Percentiles rank a stretch among this genome's conserved stretches.
Conservation (phyloP, 345 rosid species). For the Populus ilicifolia region DNA sequence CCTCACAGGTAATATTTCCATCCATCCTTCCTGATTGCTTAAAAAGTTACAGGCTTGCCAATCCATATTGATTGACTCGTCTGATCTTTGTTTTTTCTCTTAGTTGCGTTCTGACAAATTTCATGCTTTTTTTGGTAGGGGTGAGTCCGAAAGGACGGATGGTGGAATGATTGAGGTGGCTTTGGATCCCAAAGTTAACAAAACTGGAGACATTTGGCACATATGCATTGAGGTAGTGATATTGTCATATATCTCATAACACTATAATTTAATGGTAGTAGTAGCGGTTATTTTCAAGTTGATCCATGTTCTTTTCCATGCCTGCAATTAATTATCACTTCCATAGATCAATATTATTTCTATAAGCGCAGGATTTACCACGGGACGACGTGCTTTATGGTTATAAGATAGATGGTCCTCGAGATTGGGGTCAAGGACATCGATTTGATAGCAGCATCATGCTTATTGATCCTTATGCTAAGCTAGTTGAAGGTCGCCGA, state of each 20-base stretch:
- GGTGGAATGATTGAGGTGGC: constrained; percentile 57
- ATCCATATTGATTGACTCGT: not conserved
- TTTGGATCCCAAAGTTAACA: constrained; percentile 66
- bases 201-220: constrained; percentile 93
- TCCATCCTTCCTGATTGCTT: not conserved
- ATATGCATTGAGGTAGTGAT: constrained; percentile 63
- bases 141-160: constrained; percentile 25
- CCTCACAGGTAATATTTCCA: constrained; percentile 45
- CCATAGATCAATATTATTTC: constrained; percentile 2
- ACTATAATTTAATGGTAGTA: not conserved
- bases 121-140: constrained; percentile 28
- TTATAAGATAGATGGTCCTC: constrained; percentile 83
- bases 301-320: not conserved
- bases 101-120: not conserved
- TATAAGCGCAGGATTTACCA: constrained; percentile 61
- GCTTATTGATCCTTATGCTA: constrained; percentile 87
- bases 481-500: constrained; percentile 78
- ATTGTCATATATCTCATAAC: constrained; percentile 6
- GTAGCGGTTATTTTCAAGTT: not conserved
- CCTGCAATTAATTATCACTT: no score
- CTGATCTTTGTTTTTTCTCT: not conserved
- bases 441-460: constrained; percentile 59
- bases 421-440: constrained; percentile 75
- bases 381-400: constrained; percentile 69
- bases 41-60: not conserved